Evolutionary conservation across 202 grass and related monocot genomes (phyloP).

Genomic region (Eragrostis tef): DNA sequence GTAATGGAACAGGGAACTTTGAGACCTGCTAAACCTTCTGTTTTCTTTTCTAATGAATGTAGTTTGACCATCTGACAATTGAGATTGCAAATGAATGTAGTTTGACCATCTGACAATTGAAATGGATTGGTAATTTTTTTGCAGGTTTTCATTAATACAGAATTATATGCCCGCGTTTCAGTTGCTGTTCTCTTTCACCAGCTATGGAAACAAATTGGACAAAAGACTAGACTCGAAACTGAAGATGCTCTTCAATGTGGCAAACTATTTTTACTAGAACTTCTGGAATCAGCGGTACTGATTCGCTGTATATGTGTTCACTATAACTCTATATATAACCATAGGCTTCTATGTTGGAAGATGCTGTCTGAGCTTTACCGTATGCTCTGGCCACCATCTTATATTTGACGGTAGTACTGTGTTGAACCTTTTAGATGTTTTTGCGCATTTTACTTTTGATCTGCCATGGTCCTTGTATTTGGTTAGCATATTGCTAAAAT

Average conservation of each 20-base stretch:
- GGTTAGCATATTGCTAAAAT: constrained; percentile 14
- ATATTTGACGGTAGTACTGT: background rate
- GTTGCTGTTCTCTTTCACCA: constrained; percentile 84
- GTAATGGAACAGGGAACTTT: background rate
- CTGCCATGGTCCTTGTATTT: background rate
- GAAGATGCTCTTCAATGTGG: constrained; percentile 67
- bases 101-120: constrained; percentile 36
- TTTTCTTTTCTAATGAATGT: constrained; percentile 7
- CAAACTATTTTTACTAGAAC: constrained; percentile 81
- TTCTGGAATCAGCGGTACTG: constrained; percentile 80
- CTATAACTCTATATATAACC: background rate
- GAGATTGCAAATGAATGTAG: constrained; percentile 20
- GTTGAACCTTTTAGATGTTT: constrained; percentile 1
- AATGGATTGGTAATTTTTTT: constrained; percentile 45
- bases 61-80: constrained; percentile 35
- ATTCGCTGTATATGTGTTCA: constrained; percentile 32
- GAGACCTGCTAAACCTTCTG: constrained; percentile 30
- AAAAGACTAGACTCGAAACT: constrained; percentile 35
- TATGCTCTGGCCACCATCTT: constrained; percentile 19
- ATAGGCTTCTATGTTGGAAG: constrained; percentile 3
- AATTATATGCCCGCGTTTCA: constrained; percentile 89
- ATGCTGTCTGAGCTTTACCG: constrained; percentile 12
- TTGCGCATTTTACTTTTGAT: constrained; percentile 36
- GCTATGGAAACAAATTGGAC: constrained; percentile 56
- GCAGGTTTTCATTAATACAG: constrained; percentile 95